Evolutionary conservation across 208 protist genomes (phyloP).

Genomic region (Trypanosoma vivax): DNA sequence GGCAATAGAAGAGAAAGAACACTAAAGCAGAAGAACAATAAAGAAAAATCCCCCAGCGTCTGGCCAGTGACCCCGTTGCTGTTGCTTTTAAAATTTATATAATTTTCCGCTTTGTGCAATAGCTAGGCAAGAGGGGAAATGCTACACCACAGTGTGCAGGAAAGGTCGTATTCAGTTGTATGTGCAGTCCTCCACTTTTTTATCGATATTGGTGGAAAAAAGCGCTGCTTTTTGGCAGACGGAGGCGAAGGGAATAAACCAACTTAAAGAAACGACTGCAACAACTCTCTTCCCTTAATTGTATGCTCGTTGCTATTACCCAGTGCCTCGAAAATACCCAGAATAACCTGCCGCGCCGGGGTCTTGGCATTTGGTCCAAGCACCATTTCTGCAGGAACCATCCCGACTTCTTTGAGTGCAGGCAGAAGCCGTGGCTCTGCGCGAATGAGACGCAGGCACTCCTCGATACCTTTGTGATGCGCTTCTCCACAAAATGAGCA

Average conservation of each 20-base stretch:
- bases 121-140: no score
- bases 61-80: no score
- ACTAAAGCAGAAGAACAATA: no score
- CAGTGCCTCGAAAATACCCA: slow-evolving; percentile 65
- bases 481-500: slow-evolving; percentile 66
- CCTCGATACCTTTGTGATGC: slow-evolving; percentile 58
- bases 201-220: no score
- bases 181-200: no score
- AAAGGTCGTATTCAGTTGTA: no score
- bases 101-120: no score
- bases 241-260: neutral
- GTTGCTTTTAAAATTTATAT: no score
- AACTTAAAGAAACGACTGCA: slow-evolving; percentile 63
- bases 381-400: slow-evolving; percentile 41
- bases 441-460: slow-evolving; percentile 67
- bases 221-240: no score
- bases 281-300: slow-evolving; percentile 49
- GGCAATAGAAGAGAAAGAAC: no score
- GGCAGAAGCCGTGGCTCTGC: slow-evolving; percentile 69
- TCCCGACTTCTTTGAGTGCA: slow-evolving; percentile 50
- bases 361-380: slow-evolving; percentile 45
- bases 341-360: slow-evolving; percentile 57
- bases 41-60: no score
- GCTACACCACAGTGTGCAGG: no score
- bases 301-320: slow-evolving; percentile 62